Evolutionary conservation across 352 stramenopile species (phyloP).

Genomic region (Phytophthora tentaculata): DNA sequence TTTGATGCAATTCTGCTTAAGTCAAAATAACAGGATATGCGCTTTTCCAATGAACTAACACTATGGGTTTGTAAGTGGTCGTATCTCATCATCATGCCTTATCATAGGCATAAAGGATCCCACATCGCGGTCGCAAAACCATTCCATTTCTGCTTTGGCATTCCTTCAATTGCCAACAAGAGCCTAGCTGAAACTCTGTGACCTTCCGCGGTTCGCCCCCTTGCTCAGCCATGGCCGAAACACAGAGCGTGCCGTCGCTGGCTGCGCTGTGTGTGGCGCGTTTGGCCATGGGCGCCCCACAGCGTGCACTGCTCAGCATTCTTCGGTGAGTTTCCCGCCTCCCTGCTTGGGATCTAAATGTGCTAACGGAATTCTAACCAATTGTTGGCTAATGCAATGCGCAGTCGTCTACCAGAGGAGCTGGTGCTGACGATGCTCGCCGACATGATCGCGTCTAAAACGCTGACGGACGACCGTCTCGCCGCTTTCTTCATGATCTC

Average conservation of each 20-base stretch:
- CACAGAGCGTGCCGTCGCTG: conserved; percentile 51
- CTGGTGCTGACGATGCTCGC: conserved; percentile 77
- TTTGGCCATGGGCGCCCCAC: conserved; percentile 59
- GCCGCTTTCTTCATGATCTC: conserved; percentile 83
- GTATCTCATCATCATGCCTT: not conserved
- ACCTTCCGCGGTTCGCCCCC: not conserved
- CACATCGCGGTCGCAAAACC: conserved; percentile 9
- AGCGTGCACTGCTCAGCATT: conserved; percentile 60
- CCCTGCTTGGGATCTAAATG: conserved; percentile 5
- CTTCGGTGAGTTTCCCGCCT: conserved; percentile 51
- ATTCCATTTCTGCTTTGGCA: conserved; percentile 26
- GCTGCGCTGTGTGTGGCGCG: conserved; percentile 66
- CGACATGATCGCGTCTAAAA: conserved; percentile 75
- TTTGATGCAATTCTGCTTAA: conserved; percentile 3
- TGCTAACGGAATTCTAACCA: conserved; percentile 5
- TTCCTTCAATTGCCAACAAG: conserved; percentile 18
- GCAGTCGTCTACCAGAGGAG: conserved; percentile 80
- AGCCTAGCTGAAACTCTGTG: conserved; percentile 9
- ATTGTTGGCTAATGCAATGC: not conserved
- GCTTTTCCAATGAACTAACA: not conserved
- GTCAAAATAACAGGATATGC: conserved; percentile 2
- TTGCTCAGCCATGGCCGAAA: conserved; percentile 22
- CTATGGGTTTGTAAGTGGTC: no score
- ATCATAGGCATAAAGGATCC: not conserved
- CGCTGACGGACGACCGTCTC: conserved; percentile 84